These are phyloP conservation scores for Calonectria hawksworthii DNA, from an alignment of 2,329 filamentous ascomycete species.

Conservation along the genomic window DNA sequence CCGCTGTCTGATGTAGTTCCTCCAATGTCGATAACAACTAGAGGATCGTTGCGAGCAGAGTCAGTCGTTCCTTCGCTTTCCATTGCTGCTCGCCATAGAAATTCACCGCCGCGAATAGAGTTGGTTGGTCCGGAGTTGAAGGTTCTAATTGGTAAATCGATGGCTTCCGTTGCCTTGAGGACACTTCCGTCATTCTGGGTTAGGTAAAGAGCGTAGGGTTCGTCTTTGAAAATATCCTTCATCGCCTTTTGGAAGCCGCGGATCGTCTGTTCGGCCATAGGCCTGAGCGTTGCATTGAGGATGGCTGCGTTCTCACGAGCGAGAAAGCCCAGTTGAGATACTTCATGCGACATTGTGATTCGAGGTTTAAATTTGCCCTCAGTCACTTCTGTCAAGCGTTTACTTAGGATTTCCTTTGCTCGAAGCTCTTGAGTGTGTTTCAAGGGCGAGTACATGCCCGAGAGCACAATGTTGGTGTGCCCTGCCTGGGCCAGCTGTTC, in stretches of 20 bases:
- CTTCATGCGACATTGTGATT: conserved; percentile 48
- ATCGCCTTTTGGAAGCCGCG: conserved; percentile 60
- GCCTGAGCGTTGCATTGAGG: conserved; percentile 65
- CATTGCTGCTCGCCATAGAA: conserved; percentile 54
- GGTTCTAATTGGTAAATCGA: conserved; percentile 61
- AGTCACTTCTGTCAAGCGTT: conserved; percentile 52
- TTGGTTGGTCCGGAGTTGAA: conserved; percentile 66
- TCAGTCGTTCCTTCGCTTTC: conserved; percentile 46
- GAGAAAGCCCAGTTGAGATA: conserved; percentile 56
- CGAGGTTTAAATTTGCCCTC: conserved; percentile 46
- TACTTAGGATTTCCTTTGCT: conserved; percentile 59
- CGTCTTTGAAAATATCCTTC: conserved; percentile 52
- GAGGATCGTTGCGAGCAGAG: conserved; percentile 18
- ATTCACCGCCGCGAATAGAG: conserved; percentile 64
- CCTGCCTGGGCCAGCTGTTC: conserved; percentile 25
- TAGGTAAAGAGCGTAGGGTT: conserved; percentile 57
- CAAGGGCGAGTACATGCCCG: conserved; percentile 71
- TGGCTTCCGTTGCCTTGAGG: conserved; percentile 56
- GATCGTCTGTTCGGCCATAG: conserved; percentile 62
- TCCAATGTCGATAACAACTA: conserved; percentile 66
- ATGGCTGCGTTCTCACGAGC: conserved; percentile 68
- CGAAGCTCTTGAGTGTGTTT: conserved; percentile 55
- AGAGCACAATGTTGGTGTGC: conserved; percentile 63
- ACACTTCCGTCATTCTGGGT: conserved; percentile 67
- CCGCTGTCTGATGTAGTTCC: conserved; percentile 68